Percentiles rank a stretch among this genome's conserved stretches.
Evolutionary conservation across 139 green algal genomes (phyloP).

Genomic region (Dunaliella sp.): DNA sequence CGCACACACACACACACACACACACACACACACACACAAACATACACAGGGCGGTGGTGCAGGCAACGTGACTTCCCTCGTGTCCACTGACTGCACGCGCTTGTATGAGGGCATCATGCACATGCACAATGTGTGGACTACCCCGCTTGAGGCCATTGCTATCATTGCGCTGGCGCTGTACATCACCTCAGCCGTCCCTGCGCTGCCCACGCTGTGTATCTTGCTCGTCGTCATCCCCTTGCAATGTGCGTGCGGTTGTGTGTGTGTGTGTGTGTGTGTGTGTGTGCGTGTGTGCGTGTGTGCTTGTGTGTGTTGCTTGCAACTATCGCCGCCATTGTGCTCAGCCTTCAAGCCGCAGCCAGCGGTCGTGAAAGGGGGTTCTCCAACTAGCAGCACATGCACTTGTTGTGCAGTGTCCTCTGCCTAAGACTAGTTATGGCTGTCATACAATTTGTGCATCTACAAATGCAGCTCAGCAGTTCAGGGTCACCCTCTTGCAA

Average conservation of each 20-base stretch:
- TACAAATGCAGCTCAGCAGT: no score
- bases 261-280: background rate
- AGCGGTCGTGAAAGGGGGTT: no score
- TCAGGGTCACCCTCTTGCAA: no score
- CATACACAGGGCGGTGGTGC: conserved; percentile 16
- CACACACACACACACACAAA: background rate
- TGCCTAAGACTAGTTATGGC: no score
- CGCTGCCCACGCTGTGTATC: conserved; percentile 53
- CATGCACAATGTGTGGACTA: conserved; percentile 68
- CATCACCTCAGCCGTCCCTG: conserved; percentile 47
- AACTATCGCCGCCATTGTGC: no score
- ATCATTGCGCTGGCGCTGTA: conserved; percentile 65
- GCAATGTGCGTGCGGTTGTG: conserved; percentile 17
- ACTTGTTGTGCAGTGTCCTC: no score
- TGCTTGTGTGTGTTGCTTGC: no score
- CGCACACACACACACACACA: background rate
- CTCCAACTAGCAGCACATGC: no score
- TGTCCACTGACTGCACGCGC: conserved; percentile 68
- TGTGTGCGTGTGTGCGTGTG: background rate
- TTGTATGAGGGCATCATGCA: conserved; percentile 57
- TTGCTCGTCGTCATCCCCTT: conserved; percentile 49
- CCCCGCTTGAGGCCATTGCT: conserved; percentile 55
- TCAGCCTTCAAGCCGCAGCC: no score
- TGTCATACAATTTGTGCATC: no score
- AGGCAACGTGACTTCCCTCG: conserved; percentile 56